These are phyloP conservation scores for Isabelozyma heimii DNA, from an alignment of 805 yeast species.

Conservation along the genomic window DNA sequence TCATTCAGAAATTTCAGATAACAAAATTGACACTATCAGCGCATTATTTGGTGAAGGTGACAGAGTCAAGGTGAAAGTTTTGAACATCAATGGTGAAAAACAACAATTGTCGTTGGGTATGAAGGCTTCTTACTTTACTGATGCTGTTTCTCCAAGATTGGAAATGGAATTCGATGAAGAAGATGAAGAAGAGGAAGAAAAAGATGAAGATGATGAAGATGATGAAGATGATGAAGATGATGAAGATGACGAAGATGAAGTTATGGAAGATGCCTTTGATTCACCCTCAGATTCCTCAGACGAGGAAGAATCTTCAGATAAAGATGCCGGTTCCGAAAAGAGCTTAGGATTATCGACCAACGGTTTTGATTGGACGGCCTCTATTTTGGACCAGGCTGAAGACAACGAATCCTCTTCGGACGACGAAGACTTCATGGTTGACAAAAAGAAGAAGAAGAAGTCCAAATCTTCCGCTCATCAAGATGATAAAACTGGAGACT, in stretches of 20 bases:
- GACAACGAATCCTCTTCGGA: slow-evolving; percentile 51
- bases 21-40: slow-evolving; percentile 52
- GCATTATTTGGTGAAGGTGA: slow-evolving; percentile 86
- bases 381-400: slow-evolving; percentile 77
- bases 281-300: slow-evolving; percentile 21
- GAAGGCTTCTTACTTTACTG: slow-evolving; percentile 85
- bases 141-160: slow-evolving; percentile 14
- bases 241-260: slow-evolving; percentile 30
- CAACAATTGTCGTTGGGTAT: slow-evolving; percentile 83
- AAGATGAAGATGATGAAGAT: slow-evolving; percentile 17
- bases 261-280: slow-evolving; percentile 31
- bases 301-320: slow-evolving; percentile 24
- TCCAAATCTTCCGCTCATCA: slow-evolving; percentile 49
- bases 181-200: slow-evolving; percentile 18
- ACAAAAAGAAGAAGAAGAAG: slow-evolving; percentile 41
- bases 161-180: slow-evolving; percentile 23
- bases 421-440: slow-evolving; percentile 59
- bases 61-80: slow-evolving; percentile 78
- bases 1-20: slow-evolving; percentile 77
- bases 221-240: slow-evolving; percentile 21
- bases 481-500: slow-evolving; percentile 82
- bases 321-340: slow-evolving; percentile 19
- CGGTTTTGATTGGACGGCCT: slow-evolving; percentile 96
- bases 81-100: slow-evolving; percentile 60
- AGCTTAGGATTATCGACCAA: slow-evolving; percentile 69